Evolutionary conservation across 2,329 filamentous ascomycete species (phyloP).

Genomic region (Aspergillus ochraceoroseus): DNA sequence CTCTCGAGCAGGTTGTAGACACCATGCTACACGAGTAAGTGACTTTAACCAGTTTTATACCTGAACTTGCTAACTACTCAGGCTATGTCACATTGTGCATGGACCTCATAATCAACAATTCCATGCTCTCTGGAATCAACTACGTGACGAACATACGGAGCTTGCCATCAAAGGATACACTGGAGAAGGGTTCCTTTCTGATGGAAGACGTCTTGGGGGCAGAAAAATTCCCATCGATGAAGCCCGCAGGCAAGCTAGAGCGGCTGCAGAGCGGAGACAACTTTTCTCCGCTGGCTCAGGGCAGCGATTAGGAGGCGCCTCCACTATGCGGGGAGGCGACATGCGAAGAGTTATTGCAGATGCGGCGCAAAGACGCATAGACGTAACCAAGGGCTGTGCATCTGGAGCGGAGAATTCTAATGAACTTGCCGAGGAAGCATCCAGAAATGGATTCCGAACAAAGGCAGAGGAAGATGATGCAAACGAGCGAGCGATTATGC

Average conservation of each 20-base stretch:
- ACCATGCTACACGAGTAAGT: slow-evolving; percentile 82
- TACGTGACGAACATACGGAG: slow-evolving; percentile 77
- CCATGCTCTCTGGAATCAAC: slow-evolving; percentile 79
- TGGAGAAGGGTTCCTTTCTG: slow-evolving; percentile 77
- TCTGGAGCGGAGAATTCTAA: slow-evolving; percentile 62
- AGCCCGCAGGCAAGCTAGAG: slow-evolving; percentile 67
- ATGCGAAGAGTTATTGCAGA: slow-evolving; percentile 67
- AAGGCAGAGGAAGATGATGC: slow-evolving; percentile 83
- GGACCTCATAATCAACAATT: slow-evolving; percentile 80
- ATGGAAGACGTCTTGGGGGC: slow-evolving; percentile 70
- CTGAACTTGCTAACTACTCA: too few relatives aligned
- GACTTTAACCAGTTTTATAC: background rate
- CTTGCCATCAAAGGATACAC: slow-evolving; percentile 78
- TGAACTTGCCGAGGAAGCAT: slow-evolving; percentile 64
- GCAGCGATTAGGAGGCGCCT: slow-evolving; percentile 64
- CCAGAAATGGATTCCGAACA: slow-evolving; percentile 70
- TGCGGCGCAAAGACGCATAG: slow-evolving; percentile 64
- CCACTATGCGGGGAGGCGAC: slow-evolving; percentile 56
- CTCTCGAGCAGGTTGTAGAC: slow-evolving; percentile 73
- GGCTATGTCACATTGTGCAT: slow-evolving; percentile 75
- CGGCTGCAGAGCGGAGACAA: slow-evolving; percentile 66
- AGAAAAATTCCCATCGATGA: slow-evolving; percentile 62
- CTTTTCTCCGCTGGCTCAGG: slow-evolving; percentile 59
- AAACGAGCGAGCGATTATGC: slow-evolving; percentile 79
- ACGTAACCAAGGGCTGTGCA: slow-evolving; percentile 67